Evolutionary conservation across 2,329 filamentous ascomycete species (phyloP).

Genomic region (Clarireedia hainanense): DNA sequence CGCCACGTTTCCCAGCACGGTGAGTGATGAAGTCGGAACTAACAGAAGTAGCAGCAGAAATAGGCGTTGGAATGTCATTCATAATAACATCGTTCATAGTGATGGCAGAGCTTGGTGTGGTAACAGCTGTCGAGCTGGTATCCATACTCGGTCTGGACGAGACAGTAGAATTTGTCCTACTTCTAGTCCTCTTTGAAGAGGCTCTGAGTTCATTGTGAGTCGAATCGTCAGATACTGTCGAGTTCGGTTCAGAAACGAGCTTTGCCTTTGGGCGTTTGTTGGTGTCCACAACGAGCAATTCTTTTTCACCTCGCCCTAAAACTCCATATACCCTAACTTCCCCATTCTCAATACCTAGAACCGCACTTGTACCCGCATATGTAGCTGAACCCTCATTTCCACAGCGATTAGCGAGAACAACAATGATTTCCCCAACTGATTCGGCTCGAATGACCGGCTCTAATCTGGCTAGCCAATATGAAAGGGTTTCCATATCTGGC

Average conservation of each 20-base stretch:
- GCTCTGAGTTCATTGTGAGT: neutral
- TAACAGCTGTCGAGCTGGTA: neutral
- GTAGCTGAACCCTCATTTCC: constrained; percentile 58
- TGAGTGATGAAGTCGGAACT: neutral
- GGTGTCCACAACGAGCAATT: constrained; percentile 60
- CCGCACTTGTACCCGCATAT: constrained; percentile 68
- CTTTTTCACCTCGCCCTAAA: constrained; percentile 62
- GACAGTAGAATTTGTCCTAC: neutral
- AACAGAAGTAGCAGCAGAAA: neutral
- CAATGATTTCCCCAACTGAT: constrained; percentile 49
- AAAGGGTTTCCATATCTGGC: constrained; percentile 65
- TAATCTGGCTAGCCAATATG: constrained; percentile 68
- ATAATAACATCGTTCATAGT: neutral
- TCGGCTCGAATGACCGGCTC: constrained; percentile 53
- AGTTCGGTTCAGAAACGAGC: constrained; percentile 19
- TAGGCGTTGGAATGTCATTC: neutral
- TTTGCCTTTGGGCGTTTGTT: constrained; percentile 16
- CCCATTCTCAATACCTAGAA: constrained; percentile 57
- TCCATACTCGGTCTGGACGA: neutral
- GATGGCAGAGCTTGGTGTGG: neutral
- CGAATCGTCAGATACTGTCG: constrained; percentile 1
- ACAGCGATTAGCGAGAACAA: constrained; percentile 64
- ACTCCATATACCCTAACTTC: constrained; percentile 63
- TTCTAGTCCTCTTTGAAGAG: neutral
- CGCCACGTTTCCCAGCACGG: neutral